These are phyloP conservation scores for Sorghum bicolor DNA, from an alignment of 176 grass and related monocot genomes.

Conservation along the genomic window DNA sequence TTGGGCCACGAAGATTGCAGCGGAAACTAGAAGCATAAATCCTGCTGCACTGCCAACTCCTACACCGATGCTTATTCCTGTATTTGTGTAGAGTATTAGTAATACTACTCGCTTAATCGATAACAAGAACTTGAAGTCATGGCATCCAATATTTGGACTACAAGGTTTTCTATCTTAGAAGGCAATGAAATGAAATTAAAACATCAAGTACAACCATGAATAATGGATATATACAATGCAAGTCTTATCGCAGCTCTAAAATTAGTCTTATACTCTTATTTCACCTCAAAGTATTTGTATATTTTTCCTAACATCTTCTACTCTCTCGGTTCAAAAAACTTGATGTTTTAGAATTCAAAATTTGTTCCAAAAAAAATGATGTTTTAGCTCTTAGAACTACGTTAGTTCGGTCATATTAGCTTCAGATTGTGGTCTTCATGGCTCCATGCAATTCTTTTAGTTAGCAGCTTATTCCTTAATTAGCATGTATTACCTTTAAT, in stretches of 20 bases:
- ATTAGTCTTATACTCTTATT: neutral
- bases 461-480: too few relatives aligned
- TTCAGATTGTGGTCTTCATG: too few relatives aligned
- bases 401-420: neutral
- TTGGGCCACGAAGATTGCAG: neutral
- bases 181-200: neutral
- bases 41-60: slow-evolving; percentile 3
- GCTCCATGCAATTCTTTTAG: neutral
- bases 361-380: neutral
- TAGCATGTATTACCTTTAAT: neutral
- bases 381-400: neutral
- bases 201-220: neutral
- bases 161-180: neutral
- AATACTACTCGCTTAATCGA: neutral
- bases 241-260: neutral
- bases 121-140: neutral
- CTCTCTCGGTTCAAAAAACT: neutral
- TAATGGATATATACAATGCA: neutral
- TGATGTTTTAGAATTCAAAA: neutral
- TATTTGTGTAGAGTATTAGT: neutral
- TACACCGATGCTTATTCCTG: slow-evolving; percentile 13
- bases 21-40: neutral
- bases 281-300: neutral
- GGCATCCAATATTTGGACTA: neutral
- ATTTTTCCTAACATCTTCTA: neutral